A percentile compares a stretch with the other conserved stretches of the same genome.
These are phyloP conservation scores for Beta macrorhiza DNA, from an alignment of 179 eudicot genomes.

Conservation along the genomic window DNA sequence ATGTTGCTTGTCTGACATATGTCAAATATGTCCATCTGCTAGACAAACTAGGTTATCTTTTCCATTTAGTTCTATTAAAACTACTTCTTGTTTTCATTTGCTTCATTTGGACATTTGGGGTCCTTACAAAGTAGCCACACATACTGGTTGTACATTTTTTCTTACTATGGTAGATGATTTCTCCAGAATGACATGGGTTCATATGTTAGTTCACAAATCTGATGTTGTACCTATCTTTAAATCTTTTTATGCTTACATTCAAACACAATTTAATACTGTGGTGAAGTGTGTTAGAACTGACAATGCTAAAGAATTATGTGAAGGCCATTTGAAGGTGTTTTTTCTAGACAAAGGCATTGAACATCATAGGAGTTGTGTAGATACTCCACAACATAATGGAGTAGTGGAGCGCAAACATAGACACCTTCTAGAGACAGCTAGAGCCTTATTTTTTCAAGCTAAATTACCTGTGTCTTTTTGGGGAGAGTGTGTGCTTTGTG, in stretches of 20 bases:
- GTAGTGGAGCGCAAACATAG: background rate
- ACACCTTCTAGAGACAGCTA: background rate
- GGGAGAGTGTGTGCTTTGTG: background rate
- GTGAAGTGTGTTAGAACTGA: background rate
- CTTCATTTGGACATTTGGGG: background rate
- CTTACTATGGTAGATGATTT: background rate
- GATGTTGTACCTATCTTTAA: background rate
- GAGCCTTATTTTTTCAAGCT: background rate
- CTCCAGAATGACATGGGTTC: background rate
- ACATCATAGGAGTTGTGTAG: background rate
- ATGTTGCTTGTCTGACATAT: background rate
- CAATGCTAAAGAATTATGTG: background rate
- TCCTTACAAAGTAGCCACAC: background rate
- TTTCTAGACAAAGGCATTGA: background rate
- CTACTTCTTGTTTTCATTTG: background rate
- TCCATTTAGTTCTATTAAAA: background rate
- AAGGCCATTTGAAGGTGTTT: background rate
- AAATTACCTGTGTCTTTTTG: background rate
- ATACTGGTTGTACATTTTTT: background rate
- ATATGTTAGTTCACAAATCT: background rate
- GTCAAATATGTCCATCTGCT: constrained; percentile 3
- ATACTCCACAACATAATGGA: background rate
- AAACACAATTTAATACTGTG: background rate
- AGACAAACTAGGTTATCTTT: background rate
- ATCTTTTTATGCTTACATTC: background rate